These are phyloP conservation scores for Porpolomopsis calyptriformis DNA, from an alignment of 768 basidiomycete genomes.

Conservation along the genomic window DNA sequence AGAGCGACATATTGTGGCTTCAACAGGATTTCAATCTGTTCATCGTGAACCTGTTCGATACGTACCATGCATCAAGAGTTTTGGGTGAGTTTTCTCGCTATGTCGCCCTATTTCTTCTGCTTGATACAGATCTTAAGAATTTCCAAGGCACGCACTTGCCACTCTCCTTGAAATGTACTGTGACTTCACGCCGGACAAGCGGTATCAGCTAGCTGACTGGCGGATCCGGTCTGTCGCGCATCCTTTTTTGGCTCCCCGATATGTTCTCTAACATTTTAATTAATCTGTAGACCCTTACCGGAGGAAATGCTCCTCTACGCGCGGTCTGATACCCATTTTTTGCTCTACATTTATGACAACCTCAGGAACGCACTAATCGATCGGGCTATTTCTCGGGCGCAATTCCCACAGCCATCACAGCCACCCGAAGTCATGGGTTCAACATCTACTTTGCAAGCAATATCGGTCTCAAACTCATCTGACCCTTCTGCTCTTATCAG, in stretches of 20 bases:
- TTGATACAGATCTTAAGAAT: slow-evolving; percentile 37
- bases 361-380: slow-evolving; percentile 82
- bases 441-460: slow-evolving; percentile 15
- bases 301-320: slow-evolving; percentile 88
- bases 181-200: slow-evolving; percentile 85
- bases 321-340: slow-evolving; percentile 91
- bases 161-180: slow-evolving; percentile 81
- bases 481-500: slow-evolving; percentile 33
- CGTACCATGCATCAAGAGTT: slow-evolving; percentile 85
- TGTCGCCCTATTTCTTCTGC: background rate
- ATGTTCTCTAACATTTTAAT: background rate
- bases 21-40: slow-evolving; percentile 94
- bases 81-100: slow-evolving; percentile 38
- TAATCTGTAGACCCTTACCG: slow-evolving; percentile 52
- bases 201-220: slow-evolving; percentile 97
- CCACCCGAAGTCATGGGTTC: slow-evolving; percentile 15
- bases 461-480: slow-evolving; percentile 13
- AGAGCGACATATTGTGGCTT: slow-evolving; percentile 90
- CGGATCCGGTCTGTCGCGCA: slow-evolving; percentile 56
- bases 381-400: slow-evolving; percentile 38
- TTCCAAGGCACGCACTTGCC: slow-evolving; percentile 76
- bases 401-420: slow-evolving; percentile 21
- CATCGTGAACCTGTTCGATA: slow-evolving; percentile 94
- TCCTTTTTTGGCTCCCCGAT: background rate
- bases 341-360: slow-evolving; percentile 86